Conservation (phyloP, 31 red algal genomes). For the Odonthalia washingtoniensis region DNA sequence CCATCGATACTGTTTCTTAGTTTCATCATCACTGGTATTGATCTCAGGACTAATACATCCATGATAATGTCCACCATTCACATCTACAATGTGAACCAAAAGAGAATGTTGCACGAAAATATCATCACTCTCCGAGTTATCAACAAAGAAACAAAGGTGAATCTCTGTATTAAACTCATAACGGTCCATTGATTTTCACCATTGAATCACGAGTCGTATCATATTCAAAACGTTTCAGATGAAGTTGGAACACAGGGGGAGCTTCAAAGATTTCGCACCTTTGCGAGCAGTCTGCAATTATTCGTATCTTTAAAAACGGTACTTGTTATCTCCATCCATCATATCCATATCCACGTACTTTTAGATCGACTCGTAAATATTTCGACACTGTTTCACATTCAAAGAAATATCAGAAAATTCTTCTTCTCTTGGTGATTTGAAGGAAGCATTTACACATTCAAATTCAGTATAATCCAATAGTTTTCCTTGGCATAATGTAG, state of each 20-base stretch:
- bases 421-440: slow-evolving; percentile 82
- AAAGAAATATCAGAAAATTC: slow-evolving; percentile 95
- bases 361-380: slow-evolving; percentile 95
- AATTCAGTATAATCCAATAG: slow-evolving; percentile 81
- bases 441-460: slow-evolving; percentile 86
- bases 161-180: slow-evolving; percentile 92
- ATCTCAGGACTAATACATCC: slow-evolving; percentile 91
- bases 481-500: slow-evolving; percentile 91
- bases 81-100: slow-evolving; percentile 98
- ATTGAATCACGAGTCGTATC: slow-evolving; percentile 77
- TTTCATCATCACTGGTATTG: slow-evolving; percentile 71
- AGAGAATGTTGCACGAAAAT: slow-evolving; percentile 95
- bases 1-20: slow-evolving; percentile 73
- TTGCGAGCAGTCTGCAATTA: slow-evolving; percentile 91
- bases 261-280: slow-evolving; percentile 86
- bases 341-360: slow-evolving; percentile 98
- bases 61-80: slow-evolving; percentile 96
- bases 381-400: slow-evolving; percentile 89
- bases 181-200: slow-evolving; percentile 99
- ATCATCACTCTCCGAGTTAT: slow-evolving; percentile 77
- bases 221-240: too few relatives aligned
- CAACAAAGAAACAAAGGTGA: slow-evolving; percentile 87
- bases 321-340: slow-evolving; percentile 99
- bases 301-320: slow-evolving; percentile 89
- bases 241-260: slow-evolving; percentile 95